Base-by-base conservation (phyloP, 306 rosid species). In the Cajanus cajan region DNA sequence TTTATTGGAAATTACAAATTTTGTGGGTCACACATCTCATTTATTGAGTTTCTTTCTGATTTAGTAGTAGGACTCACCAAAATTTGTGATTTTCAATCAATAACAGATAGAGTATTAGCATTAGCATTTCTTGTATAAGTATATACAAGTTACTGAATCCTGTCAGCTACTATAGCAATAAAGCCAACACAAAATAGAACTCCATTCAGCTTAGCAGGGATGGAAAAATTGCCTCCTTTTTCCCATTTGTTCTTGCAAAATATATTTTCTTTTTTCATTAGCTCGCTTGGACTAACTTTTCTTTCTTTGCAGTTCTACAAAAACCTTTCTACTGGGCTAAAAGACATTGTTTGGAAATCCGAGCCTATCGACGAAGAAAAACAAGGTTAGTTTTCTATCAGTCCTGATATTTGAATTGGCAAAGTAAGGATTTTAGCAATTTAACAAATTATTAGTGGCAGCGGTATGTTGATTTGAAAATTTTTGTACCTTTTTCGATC, bases 291-390 rank as follows among this genome's bases (percentile, higher is more conserved):
- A 78, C 44, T 71, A 14, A 15, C 69, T 75, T 82, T 14, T 66
- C 65, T 84, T 71, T 24, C 54, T 79, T 39, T 79, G 65, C 88
- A 95, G 98, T 95, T 95, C 86, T 95, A 92, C 88, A 91, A 90
- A 68, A 90, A 77, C 58, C 86, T 95, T 19, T 66, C 97, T 0
- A 83, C 92, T 34, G 98, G 98, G 68, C 90, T 95, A 86, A 91
- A 92, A 77, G 98, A 95, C 74, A 76, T 95, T 11, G 97, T 95
- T 54, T 95, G 98, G 98, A 91, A 79, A 85, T 82, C 93, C 0
- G 98, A 95, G 4, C 92, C 90, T 61, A 68, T 87, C 33, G 92
- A 83, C 68, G 88, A 86, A 82, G 91, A 83, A 57, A 78, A 64
- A 14, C 33, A 36, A 4, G 92, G 98, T 92, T 75, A 84, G 96